Evolutionary conservation across 768 basidiomycete species (phyloP), one percentile per base, ranked within the genome.

Genomic region (Boletus pseudopeckii): DNA sequence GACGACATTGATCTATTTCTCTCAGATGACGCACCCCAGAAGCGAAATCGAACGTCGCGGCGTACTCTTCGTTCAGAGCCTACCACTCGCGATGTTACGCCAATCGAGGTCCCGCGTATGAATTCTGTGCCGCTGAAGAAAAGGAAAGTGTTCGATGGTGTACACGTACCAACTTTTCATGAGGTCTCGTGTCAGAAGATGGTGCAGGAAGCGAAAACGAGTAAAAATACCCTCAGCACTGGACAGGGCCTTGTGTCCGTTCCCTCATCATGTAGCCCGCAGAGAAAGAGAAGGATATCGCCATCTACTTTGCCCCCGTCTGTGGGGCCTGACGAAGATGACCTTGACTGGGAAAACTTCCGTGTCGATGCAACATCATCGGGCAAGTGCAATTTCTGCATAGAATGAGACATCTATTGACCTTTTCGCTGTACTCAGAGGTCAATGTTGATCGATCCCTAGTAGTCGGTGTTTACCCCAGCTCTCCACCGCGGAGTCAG

Each of bases 311-410:
- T 45, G 8, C 42, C 51, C 17, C 5, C 52, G 9, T 57, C 61
- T 11, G 33, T 50, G 13, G 52, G 26, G 30, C 60, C 60, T 9
- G 57, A 61, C 15, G 58, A 61, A 26, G 60, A 66, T 8, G 65
- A 68, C 22, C 58, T 73, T 26, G 70, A 65, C 50, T 68, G 73
- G 71, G 72, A 74, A 53, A 56, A 62, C 36, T n/a, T 57, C 18
- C 61, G 57, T 14, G 33, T 62, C 22, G 41, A 64, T 11, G 48
- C 22, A 22, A 54, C 57, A 28, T 52, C 56, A 11, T 70, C 68
- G 3, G 68, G 69, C 59, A 45, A 41, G 59, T 53, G 14, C 40
- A 14, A 36, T 14, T 36, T 37, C 30, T 22, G 33, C 42, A 32
- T 39, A 2, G 17, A 26, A 37, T 22, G 6, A 7, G 10, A 39